phyloP scores from a whole-genome alignment of 495 filamentous ascomycete species.

The Talaromyces adpressus region DNA sequence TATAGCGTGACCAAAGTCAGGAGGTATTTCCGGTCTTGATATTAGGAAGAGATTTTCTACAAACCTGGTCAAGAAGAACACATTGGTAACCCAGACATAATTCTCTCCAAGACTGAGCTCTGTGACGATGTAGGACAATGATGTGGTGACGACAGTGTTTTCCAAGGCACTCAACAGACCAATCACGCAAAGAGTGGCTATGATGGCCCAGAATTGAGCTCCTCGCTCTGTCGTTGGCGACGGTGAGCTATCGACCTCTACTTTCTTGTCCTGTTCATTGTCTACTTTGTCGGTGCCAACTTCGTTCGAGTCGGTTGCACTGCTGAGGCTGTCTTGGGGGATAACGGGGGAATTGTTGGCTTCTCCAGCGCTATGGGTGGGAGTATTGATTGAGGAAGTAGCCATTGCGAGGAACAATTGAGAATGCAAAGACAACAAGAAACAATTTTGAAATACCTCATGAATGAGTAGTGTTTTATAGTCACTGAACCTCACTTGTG shows the following conservation, averaged over 20 bases:
- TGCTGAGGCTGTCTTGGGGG: neutral
- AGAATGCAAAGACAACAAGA: neutral
- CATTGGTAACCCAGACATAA: slow-evolving; percentile 39
- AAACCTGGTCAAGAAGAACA: slow-evolving; percentile 28
- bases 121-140: slow-evolving; percentile 30
- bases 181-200: slow-evolving; percentile 24
- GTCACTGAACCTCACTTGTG: neutral
- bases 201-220: slow-evolving; percentile 15
- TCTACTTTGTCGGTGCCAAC: neutral
- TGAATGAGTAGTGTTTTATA: neutral
- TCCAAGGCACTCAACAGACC: slow-evolving; percentile 25
- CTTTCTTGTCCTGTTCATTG: neutral
- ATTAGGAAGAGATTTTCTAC: neutral
- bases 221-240: neutral
- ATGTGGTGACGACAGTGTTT: slow-evolving; percentile 30
- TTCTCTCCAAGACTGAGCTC: slow-evolving; percentile 22
- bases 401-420: neutral
- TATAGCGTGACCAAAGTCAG: neutral
- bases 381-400: neutral
- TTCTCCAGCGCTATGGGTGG: neutral
- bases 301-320: neutral
- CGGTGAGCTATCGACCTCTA: neutral
- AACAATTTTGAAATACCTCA: neutral
- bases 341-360: neutral
- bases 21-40: neutral